phyloP scores from a whole-genome alignment of 1,284 basidiomycete species.

The Ustilago bromivora region DNA sequence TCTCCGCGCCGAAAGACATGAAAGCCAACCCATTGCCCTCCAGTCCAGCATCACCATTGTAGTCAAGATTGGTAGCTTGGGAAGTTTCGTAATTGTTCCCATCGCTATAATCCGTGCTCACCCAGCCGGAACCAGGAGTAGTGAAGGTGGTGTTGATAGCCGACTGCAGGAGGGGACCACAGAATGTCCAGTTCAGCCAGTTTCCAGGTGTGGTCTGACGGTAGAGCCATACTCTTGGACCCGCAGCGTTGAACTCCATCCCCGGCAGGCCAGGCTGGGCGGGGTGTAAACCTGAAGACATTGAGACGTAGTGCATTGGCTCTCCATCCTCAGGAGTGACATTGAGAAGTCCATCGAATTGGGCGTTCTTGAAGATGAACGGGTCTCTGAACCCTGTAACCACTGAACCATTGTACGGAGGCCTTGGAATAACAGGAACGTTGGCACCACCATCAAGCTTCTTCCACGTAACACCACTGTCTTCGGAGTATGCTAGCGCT shows the following conservation, averaged over 20 bases:
- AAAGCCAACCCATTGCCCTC: conserved; percentile 19
- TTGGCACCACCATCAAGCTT: conserved; percentile 37
- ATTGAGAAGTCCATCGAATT: conserved; percentile 27
- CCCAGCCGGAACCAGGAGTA: conserved; percentile 29
- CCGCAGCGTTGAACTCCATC: conserved; percentile 17
- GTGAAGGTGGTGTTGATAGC: conserved; percentile 31
- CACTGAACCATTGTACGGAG: conserved; percentile 26
- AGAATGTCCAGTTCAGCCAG: conserved; percentile 38
- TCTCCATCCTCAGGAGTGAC: conserved; percentile 2
- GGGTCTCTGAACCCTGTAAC: conserved; percentile 47
- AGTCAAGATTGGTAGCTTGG: conserved; percentile 26
- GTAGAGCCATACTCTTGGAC: conserved; percentile 35
- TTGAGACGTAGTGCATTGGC: conserved; percentile 17
- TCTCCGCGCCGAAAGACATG: conserved; percentile 33
- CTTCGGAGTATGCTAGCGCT: conserved; percentile 37
- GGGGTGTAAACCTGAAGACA: conserved; percentile 27
- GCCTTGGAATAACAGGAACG: conserved; percentile 27
- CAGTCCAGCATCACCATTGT: conserved; percentile 16
- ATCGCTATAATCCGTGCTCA: conserved; percentile 22
- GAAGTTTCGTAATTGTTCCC: conserved; percentile 40
- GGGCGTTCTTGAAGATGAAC: conserved; percentile 30
- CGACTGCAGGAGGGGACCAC: conserved; percentile 21
- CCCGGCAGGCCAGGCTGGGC: conserved; percentile 18
- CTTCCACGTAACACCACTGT: conserved; percentile 39
- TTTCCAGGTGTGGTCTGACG: conserved; percentile 20